Percentiles rank a stretch among this genome's conserved stretches.
Conservation (phyloP, 805 yeast species). For the Myxozyma monticola region DNA sequence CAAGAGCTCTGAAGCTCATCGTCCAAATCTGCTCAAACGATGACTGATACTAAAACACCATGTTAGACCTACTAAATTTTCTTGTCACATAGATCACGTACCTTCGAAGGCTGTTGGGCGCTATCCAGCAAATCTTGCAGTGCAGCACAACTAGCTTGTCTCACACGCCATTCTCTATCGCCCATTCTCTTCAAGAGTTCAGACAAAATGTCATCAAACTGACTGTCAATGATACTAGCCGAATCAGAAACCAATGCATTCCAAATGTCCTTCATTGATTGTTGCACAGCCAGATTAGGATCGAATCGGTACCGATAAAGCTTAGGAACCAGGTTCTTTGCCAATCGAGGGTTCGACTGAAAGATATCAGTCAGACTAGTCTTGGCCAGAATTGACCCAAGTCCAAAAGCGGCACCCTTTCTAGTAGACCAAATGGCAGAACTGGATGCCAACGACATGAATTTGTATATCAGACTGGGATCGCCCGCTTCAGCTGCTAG, state of each 20-base stretch:
- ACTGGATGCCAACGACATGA: conserved; percentile 86
- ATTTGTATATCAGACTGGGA: conserved; percentile 88
- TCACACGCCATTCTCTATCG: conserved; percentile 84
- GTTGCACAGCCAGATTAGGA: conserved; percentile 71
- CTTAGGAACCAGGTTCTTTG: conserved; percentile 71
- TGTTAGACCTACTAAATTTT: not conserved
- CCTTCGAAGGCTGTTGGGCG: conserved; percentile 55
- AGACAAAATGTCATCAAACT: conserved; percentile 58
- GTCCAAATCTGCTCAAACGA: conserved; percentile 73
- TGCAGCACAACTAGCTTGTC: conserved; percentile 60
- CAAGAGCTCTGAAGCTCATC: conserved; percentile 84
- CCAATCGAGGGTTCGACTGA: conserved; percentile 52
- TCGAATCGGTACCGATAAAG: conserved; percentile 82
- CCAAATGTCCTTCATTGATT: conserved; percentile 91
- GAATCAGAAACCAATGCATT: conserved; percentile 60
- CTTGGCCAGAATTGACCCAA: conserved; percentile 80
- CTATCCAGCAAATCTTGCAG: conserved; percentile 60
- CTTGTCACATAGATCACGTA: conserved; percentile 22
- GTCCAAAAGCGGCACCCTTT: conserved; percentile 91
- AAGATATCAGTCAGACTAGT: conserved; percentile 67
- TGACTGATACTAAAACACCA: conserved; percentile 36
- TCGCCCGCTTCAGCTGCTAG: conserved; percentile 95
- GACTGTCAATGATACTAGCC: conserved; percentile 51
- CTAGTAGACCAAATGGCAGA: conserved; percentile 90
- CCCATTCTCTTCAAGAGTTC: conserved; percentile 72